Evolutionary conservation across 257 asterid species (phyloP).

Genomic region (Craterostigma plantagineum): DNA sequence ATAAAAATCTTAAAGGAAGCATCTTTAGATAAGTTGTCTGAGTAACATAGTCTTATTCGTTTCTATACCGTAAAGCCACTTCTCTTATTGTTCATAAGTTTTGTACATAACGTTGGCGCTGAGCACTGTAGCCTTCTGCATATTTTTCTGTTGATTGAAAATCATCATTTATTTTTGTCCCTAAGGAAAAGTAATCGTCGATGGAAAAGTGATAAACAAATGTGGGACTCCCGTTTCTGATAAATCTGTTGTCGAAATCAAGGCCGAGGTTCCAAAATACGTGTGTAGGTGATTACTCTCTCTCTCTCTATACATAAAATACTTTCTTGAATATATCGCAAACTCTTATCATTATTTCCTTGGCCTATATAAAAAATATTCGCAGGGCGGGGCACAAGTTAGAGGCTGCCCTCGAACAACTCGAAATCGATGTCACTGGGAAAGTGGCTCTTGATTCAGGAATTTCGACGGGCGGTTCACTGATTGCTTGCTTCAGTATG

Average conservation of each 20-base stretch:
- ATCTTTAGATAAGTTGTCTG: neutral
- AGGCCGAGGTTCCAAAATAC: constrained; percentile 91
- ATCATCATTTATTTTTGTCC: constrained; percentile 7
- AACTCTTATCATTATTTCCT: no score
- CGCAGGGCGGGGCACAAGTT: constrained; percentile 93
- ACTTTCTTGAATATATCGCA: no score
- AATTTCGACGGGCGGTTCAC: constrained; percentile 97
- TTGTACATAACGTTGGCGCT: no score
- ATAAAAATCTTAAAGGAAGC: neutral
- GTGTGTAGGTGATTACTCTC: constrained; percentile 94
- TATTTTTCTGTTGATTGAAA: no score
- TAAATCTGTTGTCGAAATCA: constrained; percentile 71
- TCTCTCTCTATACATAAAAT: no score
- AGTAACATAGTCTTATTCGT: no score
- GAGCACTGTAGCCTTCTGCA: no score
- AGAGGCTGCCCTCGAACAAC: constrained; percentile 86
- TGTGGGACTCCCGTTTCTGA: constrained; percentile 84
- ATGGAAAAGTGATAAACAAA: constrained; percentile 78
- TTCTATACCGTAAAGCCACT: no score
- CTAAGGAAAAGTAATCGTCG: constrained; percentile 85
- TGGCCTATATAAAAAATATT: no score
- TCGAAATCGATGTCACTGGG: constrained; percentile 64
- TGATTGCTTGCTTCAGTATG: constrained; percentile 89
- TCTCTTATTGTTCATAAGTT: no score
- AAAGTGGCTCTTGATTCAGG: constrained; percentile 99